Evolutionary conservation across 2,329 filamentous ascomycete genomes (phyloP).

Genomic region (Trichoderma sp.): DNA sequence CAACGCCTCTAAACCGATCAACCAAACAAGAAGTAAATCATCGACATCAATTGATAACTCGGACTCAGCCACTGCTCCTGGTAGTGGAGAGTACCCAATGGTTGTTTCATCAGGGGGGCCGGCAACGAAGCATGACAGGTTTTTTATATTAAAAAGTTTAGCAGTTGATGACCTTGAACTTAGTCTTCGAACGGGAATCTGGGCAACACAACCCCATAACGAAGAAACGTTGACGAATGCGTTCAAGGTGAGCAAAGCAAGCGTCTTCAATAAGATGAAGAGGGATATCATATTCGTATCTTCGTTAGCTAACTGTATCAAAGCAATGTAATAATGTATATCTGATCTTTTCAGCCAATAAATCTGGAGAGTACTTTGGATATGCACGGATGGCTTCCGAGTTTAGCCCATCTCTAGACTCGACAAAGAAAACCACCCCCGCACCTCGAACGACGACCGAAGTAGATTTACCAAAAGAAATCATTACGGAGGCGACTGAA

Average conservation of each 20-base stretch:
- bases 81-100: neutral
- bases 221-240: slow-evolving; percentile 82
- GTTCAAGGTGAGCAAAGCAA: slow-evolving; percentile 65
- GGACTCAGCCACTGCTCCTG: neutral
- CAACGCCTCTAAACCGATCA: slow-evolving; percentile 27
- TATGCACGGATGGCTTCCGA: slow-evolving; percentile 88
- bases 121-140: slow-evolving; percentile 64
- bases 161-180: slow-evolving; percentile 88
- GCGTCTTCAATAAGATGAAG: neutral
- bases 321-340: slow-evolving; percentile 83
- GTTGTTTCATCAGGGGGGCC: neutral
- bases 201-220: slow-evolving; percentile 95
- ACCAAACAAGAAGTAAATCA: slow-evolving; percentile 28
- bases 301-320: slow-evolving; percentile 23
- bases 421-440: slow-evolving; percentile 70
- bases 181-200: slow-evolving; percentile 84
- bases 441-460: slow-evolving; percentile 62
- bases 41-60: slow-evolving; percentile 5
- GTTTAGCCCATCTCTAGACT: slow-evolving; percentile 76
- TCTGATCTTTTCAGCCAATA: slow-evolving; percentile 93
- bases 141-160: slow-evolving; percentile 91
- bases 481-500: slow-evolving; percentile 76
- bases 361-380: slow-evolving; percentile 95
- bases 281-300: neutral
- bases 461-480: slow-evolving; percentile 75